A percentile compares a stretch with the other conserved stretches of the same genome.
Conservation (phyloP, 2,329 filamentous ascomycete species). For the Gremmenia infestans region DNA sequence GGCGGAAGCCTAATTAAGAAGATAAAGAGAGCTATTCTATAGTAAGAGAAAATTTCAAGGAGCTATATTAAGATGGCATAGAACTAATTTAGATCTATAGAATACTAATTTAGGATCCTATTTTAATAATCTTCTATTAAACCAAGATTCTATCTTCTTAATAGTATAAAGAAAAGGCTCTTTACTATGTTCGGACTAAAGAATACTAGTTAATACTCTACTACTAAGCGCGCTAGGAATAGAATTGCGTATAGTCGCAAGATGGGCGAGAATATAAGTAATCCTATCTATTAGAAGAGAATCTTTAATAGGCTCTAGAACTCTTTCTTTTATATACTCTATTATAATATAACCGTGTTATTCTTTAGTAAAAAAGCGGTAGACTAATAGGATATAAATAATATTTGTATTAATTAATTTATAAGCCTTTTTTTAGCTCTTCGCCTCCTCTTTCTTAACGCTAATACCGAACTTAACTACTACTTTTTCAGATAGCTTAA, state of each 20-base stretch:
- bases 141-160: conserved; percentile 7
- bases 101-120: conserved; percentile 8
- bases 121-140: conserved; percentile 8
- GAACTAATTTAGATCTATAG: conserved; percentile 2
- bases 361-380: conserved; percentile 8
- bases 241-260: conserved; percentile 6
- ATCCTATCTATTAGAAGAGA: conserved; percentile 3
- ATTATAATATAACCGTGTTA: conserved; percentile 8
- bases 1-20: conserved; percentile 8
- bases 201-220: conserved; percentile 4
- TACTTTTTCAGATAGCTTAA: conserved; percentile 4
- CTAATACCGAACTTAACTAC: conserved; percentile 7
- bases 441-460: conserved; percentile 5
- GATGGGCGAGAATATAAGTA: conserved; percentile 6
- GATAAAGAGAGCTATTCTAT: conserved; percentile 5
- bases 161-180: conserved; percentile 7
- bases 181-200: conserved; percentile 6
- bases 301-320: conserved; percentile 4
- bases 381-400: conserved; percentile 6
- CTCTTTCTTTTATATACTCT: conserved; percentile 9
- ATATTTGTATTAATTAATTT: conserved; percentile 4
- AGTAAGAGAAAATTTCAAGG: conserved; percentile 10
- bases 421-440: conserved; percentile 2
- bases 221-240: conserved; percentile 4
- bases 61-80: conserved; percentile 7